These are phyloP conservation scores for Nakaseomyces glabratus DNA, from an alignment of 1,139 yeast species.

Conservation along the genomic window DNA sequence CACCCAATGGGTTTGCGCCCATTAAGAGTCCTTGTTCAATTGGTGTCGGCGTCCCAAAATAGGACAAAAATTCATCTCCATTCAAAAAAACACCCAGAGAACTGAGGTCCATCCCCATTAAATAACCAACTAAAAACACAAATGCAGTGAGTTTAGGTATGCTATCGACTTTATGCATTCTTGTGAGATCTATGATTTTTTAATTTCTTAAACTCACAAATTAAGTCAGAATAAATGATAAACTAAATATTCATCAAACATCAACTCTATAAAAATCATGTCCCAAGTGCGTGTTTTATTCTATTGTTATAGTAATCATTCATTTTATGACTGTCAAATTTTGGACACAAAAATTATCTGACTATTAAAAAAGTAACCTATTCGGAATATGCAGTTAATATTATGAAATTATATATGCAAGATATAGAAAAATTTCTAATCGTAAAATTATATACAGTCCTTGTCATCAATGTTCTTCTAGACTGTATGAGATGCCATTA, in stretches of 20 bases:
- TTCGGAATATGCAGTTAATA: too few relatives aligned
- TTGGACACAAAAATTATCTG: background rate
- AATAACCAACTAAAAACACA: conserved; percentile 47
- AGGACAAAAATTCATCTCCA: conserved; percentile 35
- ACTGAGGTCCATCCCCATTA: conserved; percentile 63
- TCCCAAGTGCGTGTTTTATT: too few relatives aligned
- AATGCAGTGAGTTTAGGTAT: background rate
- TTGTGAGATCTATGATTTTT: too few relatives aligned
- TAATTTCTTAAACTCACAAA: too few relatives aligned
- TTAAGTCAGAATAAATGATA: too few relatives aligned
- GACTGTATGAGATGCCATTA: conserved; percentile 9
- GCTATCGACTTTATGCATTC: conserved; percentile 1
- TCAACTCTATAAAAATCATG: too few relatives aligned
- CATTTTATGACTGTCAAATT: conserved; percentile 8
- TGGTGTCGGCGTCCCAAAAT: conserved; percentile 39
- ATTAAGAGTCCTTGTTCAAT: conserved; percentile 36
- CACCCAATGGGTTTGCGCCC: conserved; percentile 38
- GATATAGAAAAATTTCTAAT: too few relatives aligned
- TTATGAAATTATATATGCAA: too few relatives aligned
- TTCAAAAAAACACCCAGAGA: conserved; percentile 57
- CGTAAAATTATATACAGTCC: too few relatives aligned
- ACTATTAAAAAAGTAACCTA: too few relatives aligned
- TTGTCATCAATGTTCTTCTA: conserved; percentile 4
- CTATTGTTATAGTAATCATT: too few relatives aligned
- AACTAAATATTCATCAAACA: too few relatives aligned